These are phyloP conservation scores for Sparassis latifolia DNA, from an alignment of 1,284 basidiomycete genomes.

Conservation along the genomic window DNA sequence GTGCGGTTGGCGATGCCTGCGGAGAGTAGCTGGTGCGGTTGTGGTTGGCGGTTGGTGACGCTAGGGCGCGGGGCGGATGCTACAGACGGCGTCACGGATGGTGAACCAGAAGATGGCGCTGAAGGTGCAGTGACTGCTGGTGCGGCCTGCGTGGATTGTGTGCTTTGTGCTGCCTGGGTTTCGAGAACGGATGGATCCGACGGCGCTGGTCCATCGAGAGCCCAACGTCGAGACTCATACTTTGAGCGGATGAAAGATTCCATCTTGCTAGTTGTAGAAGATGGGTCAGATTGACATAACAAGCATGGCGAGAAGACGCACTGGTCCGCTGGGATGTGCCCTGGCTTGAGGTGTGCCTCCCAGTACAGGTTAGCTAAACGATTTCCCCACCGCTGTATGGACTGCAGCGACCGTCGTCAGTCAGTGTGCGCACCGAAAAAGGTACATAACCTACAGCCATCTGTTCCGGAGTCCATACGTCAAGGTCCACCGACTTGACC, in stretches of 20 bases:
- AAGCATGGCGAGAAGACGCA: conserved; percentile 36
- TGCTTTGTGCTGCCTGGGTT: conserved; percentile 19
- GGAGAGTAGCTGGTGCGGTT: conserved; percentile 49
- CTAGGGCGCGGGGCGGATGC: conserved; percentile 23
- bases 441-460: conserved; percentile 68
- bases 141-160: conserved; percentile 8
- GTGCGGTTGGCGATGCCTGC: conserved; percentile 23
- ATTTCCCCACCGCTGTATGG: conserved; percentile 94
- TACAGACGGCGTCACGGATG: conserved; percentile 26
- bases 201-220: conserved; percentile 82
- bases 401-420: conserved; percentile 34
- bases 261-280: conserved; percentile 69
- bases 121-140: conserved; percentile 16
- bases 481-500: conserved; percentile 96
- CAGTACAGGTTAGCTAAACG: conserved; percentile 89
- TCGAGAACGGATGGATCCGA: conserved; percentile 80
- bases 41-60: conserved; percentile 42
- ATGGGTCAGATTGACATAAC: neutral
- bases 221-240: conserved; percentile 93
- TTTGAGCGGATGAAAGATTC: conserved; percentile 97
- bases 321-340: conserved; percentile 95
- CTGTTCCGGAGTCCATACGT: conserved; percentile 97
- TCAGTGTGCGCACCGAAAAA: neutral
- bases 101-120: conserved; percentile 14
- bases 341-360: conserved; percentile 93